Base-by-base conservation (phyloP, 805 yeast genomes). In the Diddensiella caesifluorescens region DNA sequence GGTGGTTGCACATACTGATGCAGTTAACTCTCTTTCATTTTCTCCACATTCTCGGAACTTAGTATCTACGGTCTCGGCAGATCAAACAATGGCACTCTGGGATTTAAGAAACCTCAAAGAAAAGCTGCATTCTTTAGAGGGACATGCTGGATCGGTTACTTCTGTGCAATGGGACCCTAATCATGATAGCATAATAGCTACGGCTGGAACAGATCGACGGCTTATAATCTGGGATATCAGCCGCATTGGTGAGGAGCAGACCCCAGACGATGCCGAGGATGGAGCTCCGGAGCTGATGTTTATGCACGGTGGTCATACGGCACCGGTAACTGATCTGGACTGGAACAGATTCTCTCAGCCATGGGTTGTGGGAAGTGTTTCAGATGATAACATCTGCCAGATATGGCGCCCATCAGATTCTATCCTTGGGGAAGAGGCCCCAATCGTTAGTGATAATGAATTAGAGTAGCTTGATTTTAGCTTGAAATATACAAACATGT, bases 291-390 rank as follows among this genome's bases (percentile, higher is more conserved):
- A 87, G 58, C 70, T 87, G 44, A 63, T 65, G 19, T 87, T 85
- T 56, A 74, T 85, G 54, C 95, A 88, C 61, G 95, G 94, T 12
- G 95, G 95, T 9, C 95, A 87, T 63, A 77, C 88, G 2, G 76
- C 75, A 36, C 70, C 79, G 40, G 70, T 87, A 34, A 70, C 78
- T 42, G 90, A 80, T 50, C 65, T 81, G 36, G 78, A 73, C 43
- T 75, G 89, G 73, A 80, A 82, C 54, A 84, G 86, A 1, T 60
- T 57, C 6, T 61, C 80, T 36, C 68, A 70, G 20, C 16, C 32
- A 29, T 73, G 79, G 62, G 69, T 83, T 1, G 60, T 77, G 25
- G 80, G 80, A 5, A 75, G 83, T 41, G 79, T 79, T 39, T 86
- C 84, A 1, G 92, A 83, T 54, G 95, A 87, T 59, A 75, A 73